Percentiles rank a stretch among this genome's conserved stretches.
These are phyloP conservation scores for Glycyrrhiza uralensis DNA, from an alignment of 306 rosid species.

Conservation along the genomic window DNA sequence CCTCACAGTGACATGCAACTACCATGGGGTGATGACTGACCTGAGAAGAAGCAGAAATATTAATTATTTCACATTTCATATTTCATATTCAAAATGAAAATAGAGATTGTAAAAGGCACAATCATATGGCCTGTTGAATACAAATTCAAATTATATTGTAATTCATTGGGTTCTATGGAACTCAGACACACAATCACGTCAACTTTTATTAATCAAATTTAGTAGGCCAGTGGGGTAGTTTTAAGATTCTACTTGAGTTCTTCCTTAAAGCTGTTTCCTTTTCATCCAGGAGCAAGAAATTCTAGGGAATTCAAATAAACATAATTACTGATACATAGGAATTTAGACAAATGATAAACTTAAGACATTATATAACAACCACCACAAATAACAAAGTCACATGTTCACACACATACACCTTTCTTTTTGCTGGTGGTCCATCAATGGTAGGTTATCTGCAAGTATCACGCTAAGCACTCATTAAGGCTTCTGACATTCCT, in stretches of 20 bases:
- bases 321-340: neutral
- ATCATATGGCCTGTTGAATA: neutral
- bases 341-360: neutral
- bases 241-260: neutral
- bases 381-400: neutral
- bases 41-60: conserved; percentile 47
- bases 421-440: neutral
- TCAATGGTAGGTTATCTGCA: neutral
- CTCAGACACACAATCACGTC: neutral
- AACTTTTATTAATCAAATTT: neutral
- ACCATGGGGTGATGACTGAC: conserved; percentile 96
- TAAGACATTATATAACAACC: neutral
- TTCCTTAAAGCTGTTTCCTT: neutral
- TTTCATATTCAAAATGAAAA: neutral
- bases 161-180: neutral
- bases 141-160: neutral
- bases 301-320: neutral
- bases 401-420: neutral
- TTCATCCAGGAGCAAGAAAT: neutral
- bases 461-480: neutral
- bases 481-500: neutral
- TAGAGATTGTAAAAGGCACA: neutral
- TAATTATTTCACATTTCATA: conserved; percentile 1
- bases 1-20: conserved; percentile 94
- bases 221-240: neutral